phyloP scores from a whole-genome alignment of 2,329 filamentous ascomycete genomes.

The Phialophora verrucosa region DNA sequence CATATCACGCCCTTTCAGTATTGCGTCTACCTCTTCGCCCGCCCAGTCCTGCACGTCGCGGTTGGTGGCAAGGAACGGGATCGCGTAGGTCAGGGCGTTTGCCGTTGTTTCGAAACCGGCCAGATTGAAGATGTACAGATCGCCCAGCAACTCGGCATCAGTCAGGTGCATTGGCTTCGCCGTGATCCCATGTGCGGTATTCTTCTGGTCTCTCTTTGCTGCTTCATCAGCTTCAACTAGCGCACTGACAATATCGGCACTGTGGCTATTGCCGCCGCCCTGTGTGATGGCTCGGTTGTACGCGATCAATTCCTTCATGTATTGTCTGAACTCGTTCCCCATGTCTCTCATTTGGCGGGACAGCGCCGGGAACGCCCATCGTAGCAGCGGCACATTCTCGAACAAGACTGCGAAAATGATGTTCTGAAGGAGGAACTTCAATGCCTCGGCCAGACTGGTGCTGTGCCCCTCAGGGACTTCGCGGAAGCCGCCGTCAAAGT shows the following conservation, averaged over 20 bases:
- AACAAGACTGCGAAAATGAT: conserved; percentile 29
- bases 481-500: conserved; percentile 26
- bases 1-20: conserved; percentile 6
- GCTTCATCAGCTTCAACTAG: conserved; percentile 37
- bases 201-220: conserved; percentile 43
- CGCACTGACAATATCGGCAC: conserved; percentile 32
- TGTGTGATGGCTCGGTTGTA: conserved; percentile 33
- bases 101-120: conserved; percentile 61
- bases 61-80: conserved; percentile 53
- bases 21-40: conserved; percentile 47
- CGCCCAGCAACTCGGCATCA: conserved; percentile 56
- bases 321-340: conserved; percentile 15
- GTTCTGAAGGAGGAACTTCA: conserved; percentile 37
- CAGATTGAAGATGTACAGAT: conserved; percentile 57
- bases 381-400: conserved; percentile 33
- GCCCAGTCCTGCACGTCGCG: conserved; percentile 56
- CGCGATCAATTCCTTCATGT: conserved; percentile 35
- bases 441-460: conserved; percentile 40
- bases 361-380: conserved; percentile 41
- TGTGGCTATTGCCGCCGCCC: conserved; percentile 40
- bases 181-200: conserved; percentile 40
- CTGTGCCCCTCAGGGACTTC: conserved; percentile 32
- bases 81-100: conserved; percentile 51
- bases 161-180: conserved; percentile 41
- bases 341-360: conserved; percentile 36